These are phyloP conservation scores for Samsoniella hepiali DNA, from an alignment of 2,329 filamentous ascomycete genomes.

Conservation along the genomic window DNA sequence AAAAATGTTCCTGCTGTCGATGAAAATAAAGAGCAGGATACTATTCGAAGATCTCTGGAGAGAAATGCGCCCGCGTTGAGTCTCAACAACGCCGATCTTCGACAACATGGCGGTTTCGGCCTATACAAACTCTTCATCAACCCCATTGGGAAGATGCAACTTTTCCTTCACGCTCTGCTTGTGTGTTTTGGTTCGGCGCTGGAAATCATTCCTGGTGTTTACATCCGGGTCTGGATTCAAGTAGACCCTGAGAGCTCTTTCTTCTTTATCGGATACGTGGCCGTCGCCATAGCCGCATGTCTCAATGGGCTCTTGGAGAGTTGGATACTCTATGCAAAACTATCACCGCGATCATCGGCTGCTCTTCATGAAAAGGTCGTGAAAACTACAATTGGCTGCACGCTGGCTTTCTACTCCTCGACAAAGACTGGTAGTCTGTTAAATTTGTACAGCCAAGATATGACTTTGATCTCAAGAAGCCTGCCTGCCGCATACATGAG, in stretches of 20 bases:
- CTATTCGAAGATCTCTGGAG: neutral
- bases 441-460: slow-evolving; percentile 1
- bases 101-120: neutral
- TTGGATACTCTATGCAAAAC: neutral
- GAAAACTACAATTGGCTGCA: neutral
- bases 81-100: neutral
- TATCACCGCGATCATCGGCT: neutral
- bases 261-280: neutral
- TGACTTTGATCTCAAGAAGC: neutral
- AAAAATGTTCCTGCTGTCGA: neutral
- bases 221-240: slow-evolving; percentile 3
- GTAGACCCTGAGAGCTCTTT: neutral
- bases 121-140: neutral
- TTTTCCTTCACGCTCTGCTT: neutral
- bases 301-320: neutral
- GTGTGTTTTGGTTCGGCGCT: neutral
- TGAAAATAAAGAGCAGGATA: neutral
- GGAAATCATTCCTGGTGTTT: neutral
- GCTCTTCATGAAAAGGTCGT: neutral
- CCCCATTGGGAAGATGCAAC: neutral
- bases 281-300: neutral
- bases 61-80: neutral
- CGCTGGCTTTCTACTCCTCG: neutral
- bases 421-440: neutral
- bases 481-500: neutral